Evolutionary conservation across 2,329 filamentous ascomycete genomes (phyloP), one percentile per base, ranked within the genome.

Genomic region (Bisporella sp.): DNA sequence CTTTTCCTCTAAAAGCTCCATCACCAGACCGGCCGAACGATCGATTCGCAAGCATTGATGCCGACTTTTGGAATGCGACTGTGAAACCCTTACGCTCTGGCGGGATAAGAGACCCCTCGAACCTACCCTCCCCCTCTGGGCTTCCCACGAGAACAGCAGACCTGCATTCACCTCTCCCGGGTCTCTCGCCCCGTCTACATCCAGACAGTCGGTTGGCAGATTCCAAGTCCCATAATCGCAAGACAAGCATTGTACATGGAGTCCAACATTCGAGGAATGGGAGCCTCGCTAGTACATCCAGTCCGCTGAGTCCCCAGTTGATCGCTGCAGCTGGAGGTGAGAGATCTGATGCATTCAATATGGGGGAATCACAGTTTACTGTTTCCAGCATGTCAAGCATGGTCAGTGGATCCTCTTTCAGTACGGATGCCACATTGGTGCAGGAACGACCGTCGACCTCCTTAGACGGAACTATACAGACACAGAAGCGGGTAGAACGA

Each of bases 211-310:
- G 77, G 57, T 64, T 73, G n/a, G 68, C 75, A 53, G 80, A 83
- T 58, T 73, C 71, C 45, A 83, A 82, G 63, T 68, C 59, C 69
- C 74, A 99, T 68, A 90, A 97, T 70, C 85, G 93, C 49, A 90
- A 99, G 72, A 95, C 92, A 1, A 97, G 92, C 45, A 96, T 97
- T 61, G 91, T 97, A 51, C 89, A 97, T 81, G 92, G 93, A 63
- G 84, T 95, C 59, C 91, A 96, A 68, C 93, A 99, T 69, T 86
- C 79, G 61, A 77, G 92, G 70, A 95, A 95, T 77, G 87, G 90
- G 61, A 96, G 91, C 71, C 82, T 86, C 63, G 82, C 84, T 57
- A 90, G 88, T 66, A 82, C 87, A 50, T 81, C 85, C 31, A 95
- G 87, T 67, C 92, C 92, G 52, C 75, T 96, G 62, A 95, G 89